Evolutionary conservation across 345 rosid species (phyloP).

Genomic region (Brassica nigra): DNA sequence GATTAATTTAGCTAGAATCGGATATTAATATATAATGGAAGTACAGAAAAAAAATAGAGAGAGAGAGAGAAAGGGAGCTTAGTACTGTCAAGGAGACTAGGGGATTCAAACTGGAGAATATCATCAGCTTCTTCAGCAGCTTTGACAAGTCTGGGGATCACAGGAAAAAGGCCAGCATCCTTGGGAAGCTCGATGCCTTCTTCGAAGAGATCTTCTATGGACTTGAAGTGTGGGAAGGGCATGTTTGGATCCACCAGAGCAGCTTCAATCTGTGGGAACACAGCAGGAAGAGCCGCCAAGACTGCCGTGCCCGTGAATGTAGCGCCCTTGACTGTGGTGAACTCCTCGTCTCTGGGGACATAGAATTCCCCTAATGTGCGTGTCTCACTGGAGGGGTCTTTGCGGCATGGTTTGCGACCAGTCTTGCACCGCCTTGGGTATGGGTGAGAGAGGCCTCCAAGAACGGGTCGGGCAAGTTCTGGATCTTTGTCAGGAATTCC

Average conservation of each 20-base stretch:
- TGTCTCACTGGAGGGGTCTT: slow-evolving; percentile 49
- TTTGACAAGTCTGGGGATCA: slow-evolving; percentile 65
- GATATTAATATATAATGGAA: too few relatives aligned
- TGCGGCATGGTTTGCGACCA: slow-evolving; percentile 41
- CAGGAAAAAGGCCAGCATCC: slow-evolving; percentile 37
- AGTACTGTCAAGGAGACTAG: slow-evolving; percentile 49
- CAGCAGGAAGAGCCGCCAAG: too few relatives aligned
- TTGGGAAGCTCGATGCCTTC: slow-evolving; percentile 55
- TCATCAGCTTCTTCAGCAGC: slow-evolving; percentile 42
- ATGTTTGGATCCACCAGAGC: slow-evolving; percentile 42
- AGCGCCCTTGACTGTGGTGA: slow-evolving; percentile 52
- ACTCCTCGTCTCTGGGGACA: slow-evolving; percentile 80
- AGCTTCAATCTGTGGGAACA: slow-evolving; percentile 33
- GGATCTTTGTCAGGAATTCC: slow-evolving; percentile 46
- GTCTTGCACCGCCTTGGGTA: slow-evolving; percentile 68
- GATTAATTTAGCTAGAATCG: background rate
- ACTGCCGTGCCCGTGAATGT: slow-evolving; percentile 59
- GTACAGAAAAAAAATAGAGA: too few relatives aligned
- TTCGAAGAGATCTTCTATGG: slow-evolving; percentile 64
- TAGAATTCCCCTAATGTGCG: slow-evolving; percentile 42
- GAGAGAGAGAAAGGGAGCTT: background rate
- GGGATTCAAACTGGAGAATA: slow-evolving; percentile 57
- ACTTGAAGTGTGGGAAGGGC: slow-evolving; percentile 61
- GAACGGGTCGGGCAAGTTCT: slow-evolving; percentile 32
- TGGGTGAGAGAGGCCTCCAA: slow-evolving; percentile 42